A percentile compares a stretch with the other conserved stretches of the same genome.
Conservation (phyloP, 2,329 filamentous ascomycete species). For the Xylaria arbuscula region DNA sequence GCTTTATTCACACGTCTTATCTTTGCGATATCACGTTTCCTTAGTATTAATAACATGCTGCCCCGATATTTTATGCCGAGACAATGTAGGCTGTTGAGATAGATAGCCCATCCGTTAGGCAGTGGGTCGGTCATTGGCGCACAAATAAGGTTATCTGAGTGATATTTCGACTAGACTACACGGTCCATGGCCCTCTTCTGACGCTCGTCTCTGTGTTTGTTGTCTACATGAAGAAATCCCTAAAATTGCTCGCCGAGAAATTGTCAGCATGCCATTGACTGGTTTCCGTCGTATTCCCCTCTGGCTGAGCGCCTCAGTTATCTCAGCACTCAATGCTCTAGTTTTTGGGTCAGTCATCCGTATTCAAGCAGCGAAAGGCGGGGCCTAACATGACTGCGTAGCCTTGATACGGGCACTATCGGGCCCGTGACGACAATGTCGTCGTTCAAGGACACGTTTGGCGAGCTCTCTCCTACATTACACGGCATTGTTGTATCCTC, state of each 20-base stretch:
- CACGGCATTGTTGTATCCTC: constrained; percentile 71
- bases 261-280: constrained; percentile 15
- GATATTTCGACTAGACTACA: not conserved
- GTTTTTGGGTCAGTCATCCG: constrained; percentile 37
- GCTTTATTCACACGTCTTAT: no score
- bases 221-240: not conserved
- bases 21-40: no score
- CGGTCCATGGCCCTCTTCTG: not conserved
- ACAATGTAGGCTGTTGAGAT: not conserved
- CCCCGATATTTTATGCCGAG: not conserved
- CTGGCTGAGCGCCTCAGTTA: constrained; percentile 32
- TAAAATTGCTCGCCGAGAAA: not conserved
- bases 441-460: constrained; percentile 62
- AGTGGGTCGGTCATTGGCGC: not conserved
- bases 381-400: not conserved
- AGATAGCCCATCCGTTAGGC: not conserved
- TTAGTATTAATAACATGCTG: not conserved
- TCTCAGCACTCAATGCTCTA: constrained; percentile 31
- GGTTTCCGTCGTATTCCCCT: constrained; percentile 26
- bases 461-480: constrained; percentile 63
- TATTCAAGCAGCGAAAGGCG: not conserved
- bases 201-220: no score
- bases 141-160: not conserved
- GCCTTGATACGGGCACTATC: constrained; percentile 51
- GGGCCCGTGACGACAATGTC: constrained; percentile 70